These are phyloP conservation scores for Brassica nigra DNA, from an alignment of 345 rosid genomes.

Conservation along the genomic window DNA sequence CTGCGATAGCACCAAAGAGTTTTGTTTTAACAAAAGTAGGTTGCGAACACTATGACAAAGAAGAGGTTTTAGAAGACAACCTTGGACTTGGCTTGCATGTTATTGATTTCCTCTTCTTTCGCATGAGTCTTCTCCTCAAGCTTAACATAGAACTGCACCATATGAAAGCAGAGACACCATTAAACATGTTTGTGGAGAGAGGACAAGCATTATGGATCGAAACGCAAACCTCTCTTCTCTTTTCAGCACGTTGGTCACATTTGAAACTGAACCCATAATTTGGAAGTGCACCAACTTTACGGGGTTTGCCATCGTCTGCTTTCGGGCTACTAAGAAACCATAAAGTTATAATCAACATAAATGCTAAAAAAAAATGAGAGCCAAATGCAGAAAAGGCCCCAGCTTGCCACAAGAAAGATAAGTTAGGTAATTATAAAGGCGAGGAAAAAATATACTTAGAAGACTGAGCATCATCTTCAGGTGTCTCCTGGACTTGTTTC, in stretches of 20 bases:
- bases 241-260: conserved; percentile 98
- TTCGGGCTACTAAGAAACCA: conserved; percentile 57
- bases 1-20: conserved; percentile 43
- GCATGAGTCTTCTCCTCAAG: conserved; percentile 99
- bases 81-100: conserved; percentile 93
- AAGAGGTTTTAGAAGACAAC: conserved; percentile 43
- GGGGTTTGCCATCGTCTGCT: conserved; percentile 66
- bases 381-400: conserved; percentile 18
- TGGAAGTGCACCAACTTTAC: conserved; percentile 78
- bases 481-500: conserved; percentile 53
- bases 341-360: conserved; percentile 42
- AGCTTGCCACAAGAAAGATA: conserved; percentile 18
- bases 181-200: background rate
- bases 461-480: conserved; percentile 66
- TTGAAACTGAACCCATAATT: conserved; percentile 95
- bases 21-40: background rate
- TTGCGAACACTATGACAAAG: background rate
- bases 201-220: background rate
- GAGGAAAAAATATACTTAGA: conserved; percentile 60
- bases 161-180: conserved; percentile 21
- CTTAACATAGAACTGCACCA: conserved; percentile 81
- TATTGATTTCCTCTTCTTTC: conserved; percentile 78
- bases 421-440: conserved; percentile 25
- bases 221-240: conserved; percentile 87
- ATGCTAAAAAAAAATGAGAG: conserved; percentile 4